A percentile compares a stretch with the other conserved stretches of the same genome.
Conservation (phyloP, 1,284 basidiomycete genomes). For the Agroathelia rolfsii region DNA sequence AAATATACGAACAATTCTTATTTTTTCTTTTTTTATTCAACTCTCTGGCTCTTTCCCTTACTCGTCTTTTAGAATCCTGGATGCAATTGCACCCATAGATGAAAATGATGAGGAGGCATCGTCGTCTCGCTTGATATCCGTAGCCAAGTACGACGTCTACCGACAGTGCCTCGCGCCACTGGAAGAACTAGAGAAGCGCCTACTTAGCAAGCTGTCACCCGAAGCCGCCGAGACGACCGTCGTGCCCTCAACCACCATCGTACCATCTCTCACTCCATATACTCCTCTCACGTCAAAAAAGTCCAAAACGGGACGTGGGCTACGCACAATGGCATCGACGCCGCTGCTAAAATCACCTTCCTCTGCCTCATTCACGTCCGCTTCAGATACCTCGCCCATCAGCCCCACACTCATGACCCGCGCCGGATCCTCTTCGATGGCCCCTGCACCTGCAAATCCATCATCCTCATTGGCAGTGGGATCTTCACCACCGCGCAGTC, state of each 20-base stretch:
- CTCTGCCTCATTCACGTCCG: constrained; percentile 31
- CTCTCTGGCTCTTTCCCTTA: constrained; percentile 5
- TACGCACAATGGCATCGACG: too few relatives aligned
- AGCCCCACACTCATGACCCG: constrained; percentile 19
- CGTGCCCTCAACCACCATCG: too few relatives aligned
- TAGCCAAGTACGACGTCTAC: constrained; percentile 54
- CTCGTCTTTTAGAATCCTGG: constrained; percentile 47
- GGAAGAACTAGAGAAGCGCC: constrained; percentile 51
- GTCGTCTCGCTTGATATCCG: constrained; percentile 38
- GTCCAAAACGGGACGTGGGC: too few relatives aligned
- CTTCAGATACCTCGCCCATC: constrained; percentile 23
- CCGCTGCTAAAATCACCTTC: constrained; percentile 37
- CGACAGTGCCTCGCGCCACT: constrained; percentile 52
- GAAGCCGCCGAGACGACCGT: constrained; percentile 53
- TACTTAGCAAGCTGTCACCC: constrained; percentile 54
- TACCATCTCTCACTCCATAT: too few relatives aligned
- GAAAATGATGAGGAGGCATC: constrained; percentile 44
- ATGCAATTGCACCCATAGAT: constrained; percentile 53
- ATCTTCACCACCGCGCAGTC: constrained; percentile 22
- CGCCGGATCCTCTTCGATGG: too few relatives aligned
- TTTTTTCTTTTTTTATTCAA: constrained; percentile 1
- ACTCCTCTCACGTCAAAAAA: too few relatives aligned
- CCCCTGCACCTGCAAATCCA: too few relatives aligned
- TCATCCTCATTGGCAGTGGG: constrained; percentile 15
- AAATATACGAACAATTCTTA: constrained; percentile 1